Conservation (phyloP, 2,329 filamentous ascomycete genomes). For the Aspergillus nomiae region DNA sequence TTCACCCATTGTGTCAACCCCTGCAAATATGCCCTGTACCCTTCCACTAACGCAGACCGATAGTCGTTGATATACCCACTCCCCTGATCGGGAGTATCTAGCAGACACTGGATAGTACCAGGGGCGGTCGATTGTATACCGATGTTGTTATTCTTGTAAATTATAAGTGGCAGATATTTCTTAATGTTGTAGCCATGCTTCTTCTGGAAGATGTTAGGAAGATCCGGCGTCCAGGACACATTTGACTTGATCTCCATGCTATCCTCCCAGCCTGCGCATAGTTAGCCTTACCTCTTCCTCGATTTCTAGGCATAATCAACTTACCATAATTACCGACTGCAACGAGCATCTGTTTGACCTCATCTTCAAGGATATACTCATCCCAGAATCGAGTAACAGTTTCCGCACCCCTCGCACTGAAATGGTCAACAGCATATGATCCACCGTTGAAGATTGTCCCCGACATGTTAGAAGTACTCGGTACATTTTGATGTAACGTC, state of each 20-base stretch:
- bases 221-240: conserved; percentile 37
- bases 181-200: conserved; percentile 34
- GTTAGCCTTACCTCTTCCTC: background rate
- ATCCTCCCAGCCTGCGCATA: conserved; percentile 15
- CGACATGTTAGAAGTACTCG: conserved; percentile 22
- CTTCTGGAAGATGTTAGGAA: conserved; percentile 30
- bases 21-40: conserved; percentile 29
- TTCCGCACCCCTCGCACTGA: conserved; percentile 39
- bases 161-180: conserved; percentile 32
- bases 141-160: conserved; percentile 15
- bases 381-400: conserved; percentile 43
- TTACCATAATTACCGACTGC: conserved; percentile 37
- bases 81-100: conserved; percentile 11
- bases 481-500: conserved; percentile 27
- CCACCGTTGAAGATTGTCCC: conserved; percentile 36
- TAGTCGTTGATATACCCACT: conserved; percentile 13
- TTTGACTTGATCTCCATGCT: conserved; percentile 32
- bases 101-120: conserved; percentile 9
- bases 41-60: conserved; percentile 9
- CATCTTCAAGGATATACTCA: conserved; percentile 37
- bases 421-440: conserved; percentile 45
- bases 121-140: conserved; percentile 8
- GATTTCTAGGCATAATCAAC: background rate
- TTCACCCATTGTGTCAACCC: conserved; percentile 34
- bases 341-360: conserved; percentile 30